Base-by-base conservation (phyloP, 2,329 filamentous ascomycete genomes). In the Talaromyces atroroseus region DNA sequence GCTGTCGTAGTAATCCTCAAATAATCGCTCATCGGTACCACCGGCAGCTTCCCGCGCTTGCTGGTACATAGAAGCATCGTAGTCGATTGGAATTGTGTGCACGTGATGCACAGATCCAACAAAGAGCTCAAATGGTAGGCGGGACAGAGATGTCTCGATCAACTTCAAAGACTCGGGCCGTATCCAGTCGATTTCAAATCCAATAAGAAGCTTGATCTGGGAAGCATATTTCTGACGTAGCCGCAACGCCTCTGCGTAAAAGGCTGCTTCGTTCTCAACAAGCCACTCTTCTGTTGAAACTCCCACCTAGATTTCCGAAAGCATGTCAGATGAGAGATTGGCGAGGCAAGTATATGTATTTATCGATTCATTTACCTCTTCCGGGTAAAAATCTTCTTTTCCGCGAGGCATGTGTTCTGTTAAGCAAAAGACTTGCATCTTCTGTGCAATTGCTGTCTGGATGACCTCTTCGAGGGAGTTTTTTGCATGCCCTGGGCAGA, bases 361-460 rank as follows among this genome's bases (percentile, higher is more conserved):
- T 64, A 88, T 86, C 78, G 8, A 18, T 34, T 45, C 8, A 36
- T 36, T 36, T 64, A 88, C 86, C 78, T 99, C 94, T 77, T 95
- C 92, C 0, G 94, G 94, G 70, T 99, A 99, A 53, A 95, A 81
- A 74, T 99, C 92, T 57, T 81, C 77, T 50, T 84, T 76, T 48
- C 84, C 83, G 34, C 92, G 87, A 7, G 92, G 91, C 84, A 99
- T 97, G 74, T 99, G 94, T 74, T 99, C 94, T 1, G 92, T 96
- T 58, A 99, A 74, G 21, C 88, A 90, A 68, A 96, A 91, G 20
- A 88, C 88, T 60, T 85, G 83, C 81, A 95, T 94, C 45, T 88
- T 86, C 59, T 87, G 80, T 49, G 80, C 74, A 63, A 97, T 90
- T 62, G 92, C 92, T 12, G 85, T 82, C 67, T 86, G 82, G 64